phyloP scores from a whole-genome alignment of 176 grass and related monocot species.

The Cocos nucifera region DNA sequence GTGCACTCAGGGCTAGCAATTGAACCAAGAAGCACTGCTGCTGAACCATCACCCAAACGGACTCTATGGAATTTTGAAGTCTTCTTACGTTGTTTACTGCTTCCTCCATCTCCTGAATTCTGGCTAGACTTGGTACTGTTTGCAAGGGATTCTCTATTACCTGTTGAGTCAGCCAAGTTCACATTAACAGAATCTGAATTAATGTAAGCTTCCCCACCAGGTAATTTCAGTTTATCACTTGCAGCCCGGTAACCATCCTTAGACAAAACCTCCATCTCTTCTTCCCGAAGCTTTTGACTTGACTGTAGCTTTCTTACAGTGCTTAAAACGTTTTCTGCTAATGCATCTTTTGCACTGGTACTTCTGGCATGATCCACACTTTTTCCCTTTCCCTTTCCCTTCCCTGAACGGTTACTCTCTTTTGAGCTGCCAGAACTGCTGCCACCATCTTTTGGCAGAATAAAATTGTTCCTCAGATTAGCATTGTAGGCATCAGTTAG shows the following conservation, averaged over 20 bases:
- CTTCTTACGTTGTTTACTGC: conserved; percentile 39
- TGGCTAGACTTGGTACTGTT: not conserved
- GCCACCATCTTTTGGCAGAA: conserved; percentile 30
- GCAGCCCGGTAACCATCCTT: conserved; percentile 75
- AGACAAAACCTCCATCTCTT: conserved; percentile 45
- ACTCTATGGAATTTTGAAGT: conserved; percentile 62
- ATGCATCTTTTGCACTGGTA: conserved; percentile 32
- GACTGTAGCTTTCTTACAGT: conserved; percentile 55
- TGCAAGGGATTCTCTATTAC: not conserved
- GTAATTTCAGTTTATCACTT: conserved; percentile 28
- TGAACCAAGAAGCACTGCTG: conserved; percentile 30
- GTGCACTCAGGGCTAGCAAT: conserved; percentile 27
- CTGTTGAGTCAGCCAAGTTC: not conserved
- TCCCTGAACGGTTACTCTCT: conserved; percentile 3
- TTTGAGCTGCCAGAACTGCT: conserved; percentile 25
- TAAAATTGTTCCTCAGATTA: conserved; percentile 36
- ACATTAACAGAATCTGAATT: conserved; percentile 14
- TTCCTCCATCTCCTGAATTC: conserved; percentile 5
- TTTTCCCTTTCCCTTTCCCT: conserved; percentile 37
- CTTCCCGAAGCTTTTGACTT: conserved; percentile 40
- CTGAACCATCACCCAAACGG: conserved; percentile 49
- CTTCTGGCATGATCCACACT: conserved; percentile 32
- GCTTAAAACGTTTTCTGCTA: conserved; percentile 42
- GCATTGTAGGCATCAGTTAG: conserved; percentile 64
- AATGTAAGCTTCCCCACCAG: conserved; percentile 9